phyloP scores from a whole-genome alignment of 2,329 filamentous ascomycete species.

The Tolypocladium inflatum region DNA sequence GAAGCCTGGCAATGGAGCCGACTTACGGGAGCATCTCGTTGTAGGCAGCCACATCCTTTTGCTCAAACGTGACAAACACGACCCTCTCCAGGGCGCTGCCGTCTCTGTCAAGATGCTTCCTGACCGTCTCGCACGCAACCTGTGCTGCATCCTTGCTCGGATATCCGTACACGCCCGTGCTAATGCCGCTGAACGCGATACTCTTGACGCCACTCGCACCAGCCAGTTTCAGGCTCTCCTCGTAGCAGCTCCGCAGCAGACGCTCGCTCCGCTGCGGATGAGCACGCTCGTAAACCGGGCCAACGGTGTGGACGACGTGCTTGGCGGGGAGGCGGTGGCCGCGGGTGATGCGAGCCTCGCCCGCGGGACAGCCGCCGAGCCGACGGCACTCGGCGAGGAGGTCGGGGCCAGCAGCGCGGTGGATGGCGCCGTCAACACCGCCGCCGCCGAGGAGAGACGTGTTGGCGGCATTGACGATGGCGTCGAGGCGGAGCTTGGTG shows the following conservation, averaged over 20 bases:
- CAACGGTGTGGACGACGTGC: slow-evolving; percentile 84
- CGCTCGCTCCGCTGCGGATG: slow-evolving; percentile 28
- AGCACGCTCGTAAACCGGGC: slow-evolving; percentile 57
- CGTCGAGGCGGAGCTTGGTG: slow-evolving; percentile 66
- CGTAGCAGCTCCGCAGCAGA: slow-evolving; percentile 57
- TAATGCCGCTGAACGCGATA: slow-evolving; percentile 76
- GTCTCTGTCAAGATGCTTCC: slow-evolving; percentile 40
- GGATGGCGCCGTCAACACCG: slow-evolving; percentile 87
- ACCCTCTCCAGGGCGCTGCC: slow-evolving; percentile 54
- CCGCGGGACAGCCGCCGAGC: slow-evolving; percentile 65
- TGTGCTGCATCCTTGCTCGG: slow-evolving; percentile 63
- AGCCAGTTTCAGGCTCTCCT: slow-evolving; percentile 61
- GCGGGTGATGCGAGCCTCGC: slow-evolving; percentile 71
- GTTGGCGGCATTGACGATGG: slow-evolving; percentile 93
- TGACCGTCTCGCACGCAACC: slow-evolving; percentile 55
- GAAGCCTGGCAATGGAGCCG: background rate
- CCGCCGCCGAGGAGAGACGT: slow-evolving; percentile 68
- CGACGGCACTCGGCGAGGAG: slow-evolving; percentile 63
- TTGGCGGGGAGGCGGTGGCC: slow-evolving; percentile 68
- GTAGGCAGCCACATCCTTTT: slow-evolving; percentile 71
- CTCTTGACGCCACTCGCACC: slow-evolving; percentile 55
- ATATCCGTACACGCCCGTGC: slow-evolving; percentile 86
- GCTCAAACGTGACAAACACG: slow-evolving; percentile 76
- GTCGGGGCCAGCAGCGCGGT: slow-evolving; percentile 63
- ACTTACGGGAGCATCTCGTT: slow-evolving; percentile 58